These are phyloP conservation scores for Vaucheria bursata DNA, from an alignment of 352 stramenopile genomes.

Conservation along the genomic window DNA sequence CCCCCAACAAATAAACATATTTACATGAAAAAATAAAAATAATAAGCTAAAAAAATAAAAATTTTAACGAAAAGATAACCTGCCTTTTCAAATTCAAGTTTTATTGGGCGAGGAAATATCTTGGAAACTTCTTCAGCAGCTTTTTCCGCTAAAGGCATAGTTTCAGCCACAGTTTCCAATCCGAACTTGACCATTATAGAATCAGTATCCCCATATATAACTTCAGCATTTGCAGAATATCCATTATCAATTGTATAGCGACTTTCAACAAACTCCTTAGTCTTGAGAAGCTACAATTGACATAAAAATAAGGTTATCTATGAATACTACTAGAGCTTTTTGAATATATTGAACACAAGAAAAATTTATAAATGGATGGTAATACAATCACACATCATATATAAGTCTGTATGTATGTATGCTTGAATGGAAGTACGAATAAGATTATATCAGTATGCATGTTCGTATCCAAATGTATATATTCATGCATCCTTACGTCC, in stretches of 20 bases:
- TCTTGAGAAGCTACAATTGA: conserved; percentile 77
- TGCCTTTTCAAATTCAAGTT: conserved; percentile 98
- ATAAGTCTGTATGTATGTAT: too few species aligned
- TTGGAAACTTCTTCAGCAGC: conserved; percentile 86
- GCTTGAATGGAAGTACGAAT: too few species aligned
- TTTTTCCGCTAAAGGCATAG: conserved; percentile 93
- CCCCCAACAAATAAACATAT: too few species aligned
- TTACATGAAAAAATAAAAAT: conserved; percentile 8
- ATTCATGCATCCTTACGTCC: too few species aligned
- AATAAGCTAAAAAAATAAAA: conserved; percentile 8
- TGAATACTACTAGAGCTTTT: too few species aligned
- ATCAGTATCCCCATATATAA: conserved; percentile 99
- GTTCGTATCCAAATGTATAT: too few species aligned
- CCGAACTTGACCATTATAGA: conserved; percentile 99
- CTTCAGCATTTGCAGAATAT: conserved; percentile 86
- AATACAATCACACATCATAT: too few species aligned
- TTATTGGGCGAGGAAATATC: conserved; percentile 93
- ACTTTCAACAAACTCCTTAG: conserved; percentile 86
- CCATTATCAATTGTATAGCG: conserved; percentile 84
- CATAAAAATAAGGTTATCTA: too few species aligned
- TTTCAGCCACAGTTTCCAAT: conserved; percentile 78
- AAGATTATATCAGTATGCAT: too few species aligned
- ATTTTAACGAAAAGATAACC: too few species aligned
- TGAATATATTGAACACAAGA: too few species aligned
- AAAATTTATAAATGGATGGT: too few species aligned